Conservation (phyloP, 148 eudicot genomes). For the Talinum fruticosum region DNA sequence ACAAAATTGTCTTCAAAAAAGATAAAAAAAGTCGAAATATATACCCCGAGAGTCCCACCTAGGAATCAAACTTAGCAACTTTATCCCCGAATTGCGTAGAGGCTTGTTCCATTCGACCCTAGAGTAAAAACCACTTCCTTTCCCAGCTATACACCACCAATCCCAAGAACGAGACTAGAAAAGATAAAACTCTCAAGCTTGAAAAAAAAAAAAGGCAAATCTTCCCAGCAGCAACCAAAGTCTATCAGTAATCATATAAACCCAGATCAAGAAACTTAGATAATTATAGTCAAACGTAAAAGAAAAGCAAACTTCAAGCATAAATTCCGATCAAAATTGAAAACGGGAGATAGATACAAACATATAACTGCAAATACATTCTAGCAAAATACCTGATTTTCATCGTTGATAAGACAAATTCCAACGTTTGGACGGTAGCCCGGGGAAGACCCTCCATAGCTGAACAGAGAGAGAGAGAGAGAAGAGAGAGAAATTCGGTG, state of each 20-base stretch:
- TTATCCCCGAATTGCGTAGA: too few species aligned
- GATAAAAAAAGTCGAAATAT: too few species aligned
- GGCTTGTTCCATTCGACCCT: too few species aligned
- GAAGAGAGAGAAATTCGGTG: constrained; percentile 15
- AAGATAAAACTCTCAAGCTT: neutral
- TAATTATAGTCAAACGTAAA: neutral
- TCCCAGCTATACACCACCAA: too few species aligned
- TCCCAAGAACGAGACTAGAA: too few species aligned
- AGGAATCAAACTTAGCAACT: too few species aligned
- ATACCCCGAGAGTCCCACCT: too few species aligned
- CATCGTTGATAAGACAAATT: constrained; percentile 79
- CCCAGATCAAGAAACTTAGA: neutral
- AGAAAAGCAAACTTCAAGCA: neutral
- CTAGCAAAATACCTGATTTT: constrained; percentile 52
- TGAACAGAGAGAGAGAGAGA: constrained; percentile 10
- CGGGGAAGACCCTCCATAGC: constrained; percentile 80
- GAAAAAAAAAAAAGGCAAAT: neutral
- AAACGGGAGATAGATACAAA: neutral
- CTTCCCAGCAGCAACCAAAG: neutral
- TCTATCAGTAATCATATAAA: neutral
- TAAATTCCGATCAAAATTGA: neutral
- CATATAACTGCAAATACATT: neutral
- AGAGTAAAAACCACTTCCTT: too few species aligned
- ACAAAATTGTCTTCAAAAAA: too few species aligned
- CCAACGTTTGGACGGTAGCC: constrained; percentile 99